A percentile compares a stretch with the other conserved stretches of the same genome.
phyloP scores from a whole-genome alignment of 768 basidiomycete species.

The Myochromella boudieri region DNA sequence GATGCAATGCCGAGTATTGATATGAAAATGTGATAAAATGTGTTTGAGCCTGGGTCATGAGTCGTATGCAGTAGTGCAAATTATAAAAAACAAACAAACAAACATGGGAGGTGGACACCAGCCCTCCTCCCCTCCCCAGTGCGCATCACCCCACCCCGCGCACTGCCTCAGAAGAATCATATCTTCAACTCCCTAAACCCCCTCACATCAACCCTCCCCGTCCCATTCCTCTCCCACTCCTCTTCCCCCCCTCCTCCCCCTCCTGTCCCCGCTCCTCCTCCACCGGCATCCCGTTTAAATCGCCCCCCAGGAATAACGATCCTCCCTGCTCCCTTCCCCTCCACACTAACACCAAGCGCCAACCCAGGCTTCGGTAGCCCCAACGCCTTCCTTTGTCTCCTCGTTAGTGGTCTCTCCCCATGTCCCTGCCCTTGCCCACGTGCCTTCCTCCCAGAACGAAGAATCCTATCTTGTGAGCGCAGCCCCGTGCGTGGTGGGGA shows the following conservation, averaged over 20 bases:
- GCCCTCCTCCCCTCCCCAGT: no score
- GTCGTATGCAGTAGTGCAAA: no score
- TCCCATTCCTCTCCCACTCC: conserved; percentile 67
- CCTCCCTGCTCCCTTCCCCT: conserved; percentile 54
- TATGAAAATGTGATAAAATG: no score
- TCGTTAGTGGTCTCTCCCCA: conserved; percentile 48
- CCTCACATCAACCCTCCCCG: conserved; percentile 71
- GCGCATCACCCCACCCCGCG: no score
- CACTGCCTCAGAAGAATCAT: no score
- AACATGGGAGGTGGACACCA: no score
- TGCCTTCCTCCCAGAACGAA: no score
- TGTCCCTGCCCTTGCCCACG: background rate
- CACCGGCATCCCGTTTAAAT: conserved; percentile 23
- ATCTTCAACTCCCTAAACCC: conserved; percentile 81
- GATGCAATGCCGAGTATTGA: no score
- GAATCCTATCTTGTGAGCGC: no score
- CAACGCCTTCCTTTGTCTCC: conserved; percentile 67
- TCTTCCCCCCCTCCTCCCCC: conserved; percentile 25
- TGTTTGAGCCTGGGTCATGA: no score
- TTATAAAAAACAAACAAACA: no score
- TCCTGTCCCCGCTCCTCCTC: conserved; percentile 29
- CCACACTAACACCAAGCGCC: conserved; percentile 27
- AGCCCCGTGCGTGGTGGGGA: no score
- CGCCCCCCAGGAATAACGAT: conserved; percentile 69
- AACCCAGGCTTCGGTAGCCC: conserved; percentile 61